phyloP scores from a whole-genome alignment of 306 rosid genomes.

The Notholithocarpus densiflorus region DNA sequence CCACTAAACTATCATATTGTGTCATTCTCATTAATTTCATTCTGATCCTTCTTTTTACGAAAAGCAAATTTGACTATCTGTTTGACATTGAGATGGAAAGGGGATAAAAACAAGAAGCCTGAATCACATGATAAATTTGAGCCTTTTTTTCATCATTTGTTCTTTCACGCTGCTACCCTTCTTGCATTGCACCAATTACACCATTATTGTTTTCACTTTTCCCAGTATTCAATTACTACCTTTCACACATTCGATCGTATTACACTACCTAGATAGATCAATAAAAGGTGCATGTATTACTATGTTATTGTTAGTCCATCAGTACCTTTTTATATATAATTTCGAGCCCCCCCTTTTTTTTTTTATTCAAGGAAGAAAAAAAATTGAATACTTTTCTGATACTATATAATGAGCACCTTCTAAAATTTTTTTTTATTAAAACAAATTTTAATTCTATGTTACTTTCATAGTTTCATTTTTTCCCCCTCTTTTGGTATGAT shows the following conservation, averaged over 20 bases:
- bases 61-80: slow-evolving; percentile 9
- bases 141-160: slow-evolving; percentile 34
- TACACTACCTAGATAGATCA: not conserved
- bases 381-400: no score
- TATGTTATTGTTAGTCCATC: no score
- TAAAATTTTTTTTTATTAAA: no score
- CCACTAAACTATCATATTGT: not conserved
- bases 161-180: slow-evolving; percentile 23
- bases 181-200: not conserved
- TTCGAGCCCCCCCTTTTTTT: fast-evolving
- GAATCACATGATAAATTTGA: slow-evolving; percentile 18
- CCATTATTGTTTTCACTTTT: not conserved
- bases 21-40: not conserved
- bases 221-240: not conserved
- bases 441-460: no score
- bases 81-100: slow-evolving; percentile 1
- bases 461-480: no score
- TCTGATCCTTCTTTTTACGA: slow-evolving; percentile 3
- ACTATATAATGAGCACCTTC: no score
- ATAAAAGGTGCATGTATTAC: not conserved
- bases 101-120: slow-evolving; percentile 23
- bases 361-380: no score
- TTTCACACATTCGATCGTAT: not conserved
- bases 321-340: no score
- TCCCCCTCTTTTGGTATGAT: no score